Evolutionary conservation across 2,329 filamentous ascomycete species (phyloP), one percentile per base, ranked within the genome.

Genomic region (Aspergillus texensis): DNA sequence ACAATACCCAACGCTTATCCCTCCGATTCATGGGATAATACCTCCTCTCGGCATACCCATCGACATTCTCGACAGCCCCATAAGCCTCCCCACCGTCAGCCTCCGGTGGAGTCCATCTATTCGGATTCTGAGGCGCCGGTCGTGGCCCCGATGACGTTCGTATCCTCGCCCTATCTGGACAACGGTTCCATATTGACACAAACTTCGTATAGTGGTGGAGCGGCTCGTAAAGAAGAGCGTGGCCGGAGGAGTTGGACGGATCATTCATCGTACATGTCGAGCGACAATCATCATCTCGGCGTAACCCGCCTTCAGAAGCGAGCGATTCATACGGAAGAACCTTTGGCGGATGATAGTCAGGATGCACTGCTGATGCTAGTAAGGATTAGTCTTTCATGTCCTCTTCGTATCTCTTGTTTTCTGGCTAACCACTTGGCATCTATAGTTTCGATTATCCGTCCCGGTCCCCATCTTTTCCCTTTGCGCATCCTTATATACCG

Each of bases 381-480:
- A 63, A 66, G 73, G 19, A 55, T 67, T 28, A 16, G 28, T 11
- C 30, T 21, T 45, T 54, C n/a, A 12, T 57, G 24, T 34, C 21
- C 41, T 52, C 56, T 30, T 54, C 53, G 34, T 53, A 9, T 45
- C 53, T 62, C 30, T 60, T 39, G 30, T 54, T 36, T 36, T 54
- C 52, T 58, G 34, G 57, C 65, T 70, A 65, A 72, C 63, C 46
- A 39, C n/a, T 24, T 21, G 39, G 57, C 14, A 56, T 58, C 41
- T 28, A 55, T 62, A 84, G 84, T 79, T 87, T 67, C 85, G 83
- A 70, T 79, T 87, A 41, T 85, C 84, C 24, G 74, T 79, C 28
- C 82, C 86, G 19, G 83, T 85, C 66, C 83, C 84, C 14, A 70
- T 86, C 8, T 80, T 88, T 68, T 86, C 86, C 58, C 69, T 85